These are phyloP conservation scores for Mucor velutinosus DNA, from an alignment of 371 early-diverging fungal species.

Conservation along the genomic window DNA sequence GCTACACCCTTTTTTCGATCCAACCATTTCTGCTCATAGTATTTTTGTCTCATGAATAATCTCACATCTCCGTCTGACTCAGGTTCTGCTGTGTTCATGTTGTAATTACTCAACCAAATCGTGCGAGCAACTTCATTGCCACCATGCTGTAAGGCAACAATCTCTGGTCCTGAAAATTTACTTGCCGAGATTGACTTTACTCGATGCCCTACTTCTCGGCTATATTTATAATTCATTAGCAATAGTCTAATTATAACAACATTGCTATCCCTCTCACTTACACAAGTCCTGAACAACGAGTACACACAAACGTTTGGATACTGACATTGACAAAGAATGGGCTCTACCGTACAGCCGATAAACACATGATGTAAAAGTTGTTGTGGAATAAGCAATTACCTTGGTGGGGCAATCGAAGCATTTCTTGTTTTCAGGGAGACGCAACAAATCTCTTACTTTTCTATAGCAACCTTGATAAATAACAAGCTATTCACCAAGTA, in stretches of 20 bases:
- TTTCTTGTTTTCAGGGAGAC: slow-evolving; percentile 61
- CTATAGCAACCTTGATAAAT: slow-evolving; percentile 9
- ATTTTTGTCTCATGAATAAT: slow-evolving; percentile 50
- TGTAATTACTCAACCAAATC: slow-evolving; percentile 38
- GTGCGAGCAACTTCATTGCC: slow-evolving; percentile 57
- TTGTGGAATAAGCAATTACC: slow-evolving; percentile 30
- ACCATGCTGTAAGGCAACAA: slow-evolving; percentile 58
- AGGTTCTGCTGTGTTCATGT: slow-evolving; percentile 31
- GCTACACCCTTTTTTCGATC: slow-evolving; percentile 22
- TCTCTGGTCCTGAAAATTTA: slow-evolving; percentile 62
- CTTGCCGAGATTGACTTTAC: slow-evolving; percentile 73
- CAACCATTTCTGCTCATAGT: slow-evolving; percentile 53
- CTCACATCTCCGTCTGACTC: slow-evolving; percentile 45
- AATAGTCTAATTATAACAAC: background rate
- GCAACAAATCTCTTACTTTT: slow-evolving; percentile 37
- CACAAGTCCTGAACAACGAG: slow-evolving; percentile 69
- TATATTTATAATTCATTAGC: slow-evolving; percentile 16
- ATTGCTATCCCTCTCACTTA: slow-evolving; percentile 26
- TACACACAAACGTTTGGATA: slow-evolving; percentile 64
- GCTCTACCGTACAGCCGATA: slow-evolving; percentile 35
- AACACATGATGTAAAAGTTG: background rate
- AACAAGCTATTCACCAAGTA: background rate
- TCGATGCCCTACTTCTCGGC: slow-evolving; percentile 71
- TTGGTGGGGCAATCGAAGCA: slow-evolving; percentile 69
- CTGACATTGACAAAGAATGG: slow-evolving; percentile 68